These are phyloP conservation scores for Yamadazyma diospyri DNA, from an alignment of 1,139 yeast species.

Conservation along the genomic window DNA sequence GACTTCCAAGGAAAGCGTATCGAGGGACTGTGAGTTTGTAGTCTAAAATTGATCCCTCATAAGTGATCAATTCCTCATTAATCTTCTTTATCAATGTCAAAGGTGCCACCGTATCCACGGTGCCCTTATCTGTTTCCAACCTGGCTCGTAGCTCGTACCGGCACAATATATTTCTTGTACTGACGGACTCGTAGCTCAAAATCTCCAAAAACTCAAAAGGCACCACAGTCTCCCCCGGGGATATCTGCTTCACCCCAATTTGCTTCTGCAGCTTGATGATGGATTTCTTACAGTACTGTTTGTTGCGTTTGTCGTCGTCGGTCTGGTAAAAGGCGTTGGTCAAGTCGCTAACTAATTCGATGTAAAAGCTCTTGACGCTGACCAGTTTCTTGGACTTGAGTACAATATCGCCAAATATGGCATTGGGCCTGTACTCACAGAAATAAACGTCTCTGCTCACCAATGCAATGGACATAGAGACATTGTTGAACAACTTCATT, in stretches of 20 bases:
- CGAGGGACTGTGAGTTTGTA: conserved; percentile 1
- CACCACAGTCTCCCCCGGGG: conserved; percentile 11
- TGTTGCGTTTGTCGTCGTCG: not conserved
- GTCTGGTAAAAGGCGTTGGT: conserved; percentile 1
- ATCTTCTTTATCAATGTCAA: conserved; percentile 1
- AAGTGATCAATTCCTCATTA: not conserved
- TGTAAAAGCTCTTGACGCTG: conserved; percentile 39
- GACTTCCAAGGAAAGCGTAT: conserved; percentile 1
- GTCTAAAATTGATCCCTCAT: not conserved
- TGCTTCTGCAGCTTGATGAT: not conserved
- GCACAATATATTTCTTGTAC: conserved; percentile 8
- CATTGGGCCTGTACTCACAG: conserved; percentile 38
- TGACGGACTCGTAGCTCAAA: conserved; percentile 14
- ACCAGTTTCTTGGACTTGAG: conserved; percentile 54
- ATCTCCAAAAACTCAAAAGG: conserved; percentile 10
- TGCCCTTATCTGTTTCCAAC: conserved; percentile 5
- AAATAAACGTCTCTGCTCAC: conserved; percentile 51
- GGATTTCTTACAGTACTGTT: not conserved
- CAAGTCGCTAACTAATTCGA: conserved; percentile 40
- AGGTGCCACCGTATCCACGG: not conserved
- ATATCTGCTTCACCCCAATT: not conserved
- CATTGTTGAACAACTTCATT: conserved; percentile 41
- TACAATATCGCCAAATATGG: conserved; percentile 34
- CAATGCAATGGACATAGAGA: conserved; percentile 1
- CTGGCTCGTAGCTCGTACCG: conserved; percentile 6